Conservation (phyloP, 257 asterid genomes). For the Petunia axillaris region DNA sequence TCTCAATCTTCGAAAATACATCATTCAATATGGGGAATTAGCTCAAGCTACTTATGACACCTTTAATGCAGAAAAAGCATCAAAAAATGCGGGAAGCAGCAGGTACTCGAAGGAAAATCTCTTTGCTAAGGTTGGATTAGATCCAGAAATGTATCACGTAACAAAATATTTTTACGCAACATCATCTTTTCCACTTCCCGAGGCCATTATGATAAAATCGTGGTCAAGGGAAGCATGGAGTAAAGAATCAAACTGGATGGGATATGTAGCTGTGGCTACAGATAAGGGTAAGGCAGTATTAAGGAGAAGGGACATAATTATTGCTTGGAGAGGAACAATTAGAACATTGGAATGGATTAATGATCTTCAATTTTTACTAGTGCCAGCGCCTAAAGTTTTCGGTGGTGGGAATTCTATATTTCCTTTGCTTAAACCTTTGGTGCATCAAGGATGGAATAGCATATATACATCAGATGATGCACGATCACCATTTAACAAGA, state of each 20-base stretch:
- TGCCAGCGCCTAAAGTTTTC: constrained; percentile 60
- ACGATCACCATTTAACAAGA: constrained; percentile 57
- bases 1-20: constrained; percentile 64
- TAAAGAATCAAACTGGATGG: constrained; percentile 85
- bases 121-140: constrained; percentile 55
- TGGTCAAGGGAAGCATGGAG: constrained; percentile 80
- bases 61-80: constrained; percentile 58
- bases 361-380: constrained; percentile 58
- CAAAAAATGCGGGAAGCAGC: constrained; percentile 75
- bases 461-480: constrained; percentile 75
- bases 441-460: constrained; percentile 83
- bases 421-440: constrained; percentile 32
- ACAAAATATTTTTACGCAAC: constrained; percentile 73
- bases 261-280: constrained; percentile 77
- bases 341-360: constrained; percentile 68
- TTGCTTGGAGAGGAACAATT: constrained; percentile 84
- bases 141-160: constrained; percentile 52
- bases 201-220: constrained; percentile 64
- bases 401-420: constrained; percentile 29
- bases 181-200: constrained; percentile 57
- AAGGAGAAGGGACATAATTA: constrained; percentile 77
- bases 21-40: constrained; percentile 70
- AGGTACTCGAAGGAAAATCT: constrained; percentile 46
- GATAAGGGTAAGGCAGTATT: constrained; percentile 61
- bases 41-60: constrained; percentile 77